phyloP scores from a whole-genome alignment of 371 early-diverging fungal species.

The Apophysomyces sp. region DNA sequence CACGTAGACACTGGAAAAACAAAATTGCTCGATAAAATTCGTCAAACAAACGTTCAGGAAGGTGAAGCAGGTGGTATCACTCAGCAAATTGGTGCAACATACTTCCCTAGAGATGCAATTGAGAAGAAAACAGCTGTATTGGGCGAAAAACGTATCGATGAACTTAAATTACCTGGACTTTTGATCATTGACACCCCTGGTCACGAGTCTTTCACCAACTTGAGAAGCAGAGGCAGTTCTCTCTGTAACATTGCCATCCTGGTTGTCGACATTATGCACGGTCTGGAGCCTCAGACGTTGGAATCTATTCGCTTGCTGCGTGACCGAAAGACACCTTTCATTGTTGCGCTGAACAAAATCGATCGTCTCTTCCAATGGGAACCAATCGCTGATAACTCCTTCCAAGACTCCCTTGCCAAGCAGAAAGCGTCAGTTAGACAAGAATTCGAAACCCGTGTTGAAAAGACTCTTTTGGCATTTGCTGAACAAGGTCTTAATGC shows the following conservation, averaged over 20 bases:
- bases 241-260: constrained; percentile 99
- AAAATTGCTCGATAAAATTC: constrained; percentile 99
- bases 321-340: constrained; percentile 98
- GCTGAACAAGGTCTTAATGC: constrained; percentile 99
- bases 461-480: constrained; percentile 85
- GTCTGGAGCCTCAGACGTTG: constrained; percentile 98
- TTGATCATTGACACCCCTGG: constrained; percentile 99
- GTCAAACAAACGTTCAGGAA: constrained; percentile 99
- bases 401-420: constrained; percentile 75
- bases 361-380: constrained; percentile 99
- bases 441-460: constrained; percentile 91
- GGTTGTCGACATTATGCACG: constrained; percentile 99
- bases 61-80: constrained; percentile 99
- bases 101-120: constrained; percentile 97
- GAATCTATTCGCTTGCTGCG: constrained; percentile 96
- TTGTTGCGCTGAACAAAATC: constrained; percentile 99
- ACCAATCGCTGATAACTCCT: constrained; percentile 79
- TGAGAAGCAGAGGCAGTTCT: constrained; percentile 98
- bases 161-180: constrained; percentile 95
- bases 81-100: constrained; percentile 99
- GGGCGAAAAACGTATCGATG: constrained; percentile 37
- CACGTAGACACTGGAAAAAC: constrained; percentile 99
- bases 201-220: constrained; percentile 99
- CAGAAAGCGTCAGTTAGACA: constrained; percentile 79
- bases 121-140: constrained; percentile 87